Evolutionary conservation across 2,329 filamentous ascomycete species (phyloP).

Genomic region (Aureobasidium zeae): DNA sequence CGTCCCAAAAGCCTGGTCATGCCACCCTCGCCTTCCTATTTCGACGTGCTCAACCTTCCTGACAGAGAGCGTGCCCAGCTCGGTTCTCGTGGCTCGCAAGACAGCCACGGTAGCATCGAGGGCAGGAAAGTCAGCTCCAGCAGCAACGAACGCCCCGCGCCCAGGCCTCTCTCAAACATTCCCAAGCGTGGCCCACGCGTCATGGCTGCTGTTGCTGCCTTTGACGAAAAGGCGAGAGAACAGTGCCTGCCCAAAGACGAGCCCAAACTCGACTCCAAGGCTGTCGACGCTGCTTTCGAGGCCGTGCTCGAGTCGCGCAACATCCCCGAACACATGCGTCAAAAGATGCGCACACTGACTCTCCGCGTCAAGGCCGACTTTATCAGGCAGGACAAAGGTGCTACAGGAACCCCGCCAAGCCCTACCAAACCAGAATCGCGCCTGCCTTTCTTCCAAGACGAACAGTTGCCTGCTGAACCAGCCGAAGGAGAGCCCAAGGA

Average conservation of each 20-base stretch:
- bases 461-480: conserved; percentile 11
- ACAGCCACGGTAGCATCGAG: conserved; percentile 10
- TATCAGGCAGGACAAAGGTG: conserved; percentile 68
- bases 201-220: conserved; percentile 54
- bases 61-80: conserved; percentile 15
- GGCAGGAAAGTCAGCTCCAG: conserved; percentile 29
- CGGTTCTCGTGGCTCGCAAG: conserved; percentile 15
- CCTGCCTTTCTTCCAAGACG: conserved; percentile 12
- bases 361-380: conserved; percentile 92
- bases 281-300: conserved; percentile 55
- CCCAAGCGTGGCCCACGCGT: conserved; percentile 46
- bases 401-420: conserved; percentile 17
- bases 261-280: conserved; percentile 41
- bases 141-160: conserved; percentile 25
- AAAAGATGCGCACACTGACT: conserved; percentile 86
- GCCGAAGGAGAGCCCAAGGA: conserved; percentile 19
- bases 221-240: conserved; percentile 46
- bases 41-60: conserved; percentile 9
- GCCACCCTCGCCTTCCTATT: conserved; percentile 5
- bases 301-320: conserved; percentile 69
- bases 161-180: conserved; percentile 25
- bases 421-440: conserved; percentile 15
- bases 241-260: conserved; percentile 34
- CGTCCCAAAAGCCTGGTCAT: conserved; percentile 24
- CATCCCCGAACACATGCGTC: conserved; percentile 85